A percentile compares a stretch with the other conserved stretches of the same genome.
Evolutionary conservation across 2,329 filamentous ascomycete species (phyloP).

Genomic region (Grosmannia clavigera): DNA sequence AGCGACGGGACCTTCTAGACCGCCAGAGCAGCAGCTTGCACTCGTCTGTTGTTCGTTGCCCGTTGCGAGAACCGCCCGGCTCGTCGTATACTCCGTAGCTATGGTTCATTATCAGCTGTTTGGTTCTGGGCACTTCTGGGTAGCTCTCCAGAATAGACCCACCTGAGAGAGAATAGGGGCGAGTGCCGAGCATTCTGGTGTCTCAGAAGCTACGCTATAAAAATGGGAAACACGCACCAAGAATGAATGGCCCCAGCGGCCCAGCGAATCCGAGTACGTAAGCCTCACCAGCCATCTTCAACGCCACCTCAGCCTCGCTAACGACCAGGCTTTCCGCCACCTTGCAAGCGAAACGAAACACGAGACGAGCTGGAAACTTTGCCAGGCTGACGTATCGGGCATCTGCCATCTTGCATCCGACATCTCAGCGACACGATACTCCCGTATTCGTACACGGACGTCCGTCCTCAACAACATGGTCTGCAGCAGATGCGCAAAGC

Average conservation of each 20-base stretch:
- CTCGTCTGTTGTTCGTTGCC: not conserved
- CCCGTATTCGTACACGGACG: not conserved
- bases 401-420: not conserved
- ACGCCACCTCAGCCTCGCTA: not conserved
- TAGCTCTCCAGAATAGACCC: not conserved
- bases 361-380: not conserved
- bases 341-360: not conserved
- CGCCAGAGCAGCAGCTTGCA: not conserved
- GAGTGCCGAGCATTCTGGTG: not conserved
- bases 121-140: not conserved
- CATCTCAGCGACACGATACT: not conserved
- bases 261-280: not conserved
- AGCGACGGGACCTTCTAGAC: no score
- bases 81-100: not conserved
- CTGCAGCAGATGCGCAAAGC: constrained; percentile 51
- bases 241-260: not conserved
- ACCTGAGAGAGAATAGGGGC: not conserved
- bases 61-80: not conserved
- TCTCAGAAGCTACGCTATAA: not conserved
- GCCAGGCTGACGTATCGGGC: no score
- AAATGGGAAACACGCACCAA: not conserved
- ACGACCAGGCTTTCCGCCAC: not conserved
- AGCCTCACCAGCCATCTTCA: not conserved
- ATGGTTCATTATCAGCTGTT: not conserved
- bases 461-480: constrained; percentile 25